These are phyloP conservation scores for Salix suchowensis DNA, from an alignment of 345 rosid species.

Conservation along the genomic window DNA sequence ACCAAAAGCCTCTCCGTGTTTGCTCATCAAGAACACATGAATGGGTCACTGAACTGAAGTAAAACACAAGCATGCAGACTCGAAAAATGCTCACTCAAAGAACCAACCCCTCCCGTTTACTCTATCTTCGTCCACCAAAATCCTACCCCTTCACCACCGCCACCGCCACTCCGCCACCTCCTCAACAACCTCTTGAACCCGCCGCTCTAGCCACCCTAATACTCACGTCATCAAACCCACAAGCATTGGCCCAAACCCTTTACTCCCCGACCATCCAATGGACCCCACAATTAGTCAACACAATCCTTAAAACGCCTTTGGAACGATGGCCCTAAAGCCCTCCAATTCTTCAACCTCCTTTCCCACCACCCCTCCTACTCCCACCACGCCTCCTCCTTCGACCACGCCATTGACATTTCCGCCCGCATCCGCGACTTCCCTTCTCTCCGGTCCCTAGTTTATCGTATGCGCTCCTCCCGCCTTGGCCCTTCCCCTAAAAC, in stretches of 20 bases:
- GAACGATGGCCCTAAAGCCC: conserved; percentile 85
- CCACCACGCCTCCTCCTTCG: conserved; percentile 66
- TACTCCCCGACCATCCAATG: conserved; percentile 43
- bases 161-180: background rate
- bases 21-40: no score
- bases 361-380: conserved; percentile 40
- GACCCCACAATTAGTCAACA: conserved; percentile 63
- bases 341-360: conserved; percentile 65
- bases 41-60: no score
- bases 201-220: conserved; percentile 33
- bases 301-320: conserved; percentile 67
- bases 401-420: conserved; percentile 75
- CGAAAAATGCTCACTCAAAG: background rate
- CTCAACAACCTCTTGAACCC: conserved; percentile 17
- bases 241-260: conserved; percentile 36
- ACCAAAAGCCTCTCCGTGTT: no score
- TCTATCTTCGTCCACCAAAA: background rate
- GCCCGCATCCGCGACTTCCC: conserved; percentile 63
- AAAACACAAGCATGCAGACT: no score
- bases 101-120: background rate
- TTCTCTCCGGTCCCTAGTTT: conserved; percentile 46
- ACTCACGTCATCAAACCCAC: conserved; percentile 32
- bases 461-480: conserved; percentile 66
- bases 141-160: background rate
- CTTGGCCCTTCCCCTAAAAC: conserved; percentile 64